These are phyloP conservation scores for Neofusicoccum ribis DNA, from an alignment of 2,329 filamentous ascomycete genomes.

Conservation along the genomic window DNA sequence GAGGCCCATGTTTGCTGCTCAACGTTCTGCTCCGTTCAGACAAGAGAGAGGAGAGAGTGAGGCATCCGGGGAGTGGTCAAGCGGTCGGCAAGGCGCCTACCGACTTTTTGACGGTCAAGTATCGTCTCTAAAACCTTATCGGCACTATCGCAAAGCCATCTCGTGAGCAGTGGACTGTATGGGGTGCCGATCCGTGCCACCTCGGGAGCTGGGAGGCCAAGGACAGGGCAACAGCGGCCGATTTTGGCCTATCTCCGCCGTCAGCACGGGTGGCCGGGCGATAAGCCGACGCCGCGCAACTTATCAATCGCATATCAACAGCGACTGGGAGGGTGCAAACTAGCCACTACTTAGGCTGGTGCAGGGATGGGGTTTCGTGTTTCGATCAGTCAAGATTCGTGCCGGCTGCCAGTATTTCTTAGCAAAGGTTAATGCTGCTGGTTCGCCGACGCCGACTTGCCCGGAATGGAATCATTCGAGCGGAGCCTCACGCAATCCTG, in stretches of 20 bases:
- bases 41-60: background rate
- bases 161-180: background rate
- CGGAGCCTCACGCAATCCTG: background rate
- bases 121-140: background rate
- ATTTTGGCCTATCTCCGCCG: background rate
- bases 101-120: background rate
- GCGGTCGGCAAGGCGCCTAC: background rate
- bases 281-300: constrained; percentile 11
- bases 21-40: too few relatives aligned
- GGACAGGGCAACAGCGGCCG: background rate
- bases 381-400: background rate
- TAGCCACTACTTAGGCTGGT: background rate
- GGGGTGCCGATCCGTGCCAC: background rate
- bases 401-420: background rate
- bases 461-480: background rate
- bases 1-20: constrained; percentile 19
- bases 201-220: background rate
- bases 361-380: background rate
- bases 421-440: background rate
- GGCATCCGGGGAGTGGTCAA: too few relatives aligned
- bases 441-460: background rate
- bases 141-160: background rate
- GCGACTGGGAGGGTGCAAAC: too few relatives aligned
- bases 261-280: background rate
- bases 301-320: constrained; percentile 2